phyloP scores from a whole-genome alignment of 1,139 yeast genomes.

The Nakaseomyces uthaithaninus region DNA sequence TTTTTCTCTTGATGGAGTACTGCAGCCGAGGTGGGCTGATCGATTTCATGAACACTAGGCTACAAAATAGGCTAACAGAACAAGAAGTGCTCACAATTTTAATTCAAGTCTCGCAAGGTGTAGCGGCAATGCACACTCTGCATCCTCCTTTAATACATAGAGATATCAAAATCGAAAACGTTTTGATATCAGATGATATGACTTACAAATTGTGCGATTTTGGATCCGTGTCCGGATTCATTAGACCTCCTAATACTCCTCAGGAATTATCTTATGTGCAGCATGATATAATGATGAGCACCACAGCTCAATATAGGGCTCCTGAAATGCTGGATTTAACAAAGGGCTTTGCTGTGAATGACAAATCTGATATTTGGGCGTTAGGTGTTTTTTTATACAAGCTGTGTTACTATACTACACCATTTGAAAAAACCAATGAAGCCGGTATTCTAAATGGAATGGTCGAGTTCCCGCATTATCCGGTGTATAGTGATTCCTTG shows the following conservation, averaged over 20 bases:
- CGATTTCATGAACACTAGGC: constrained; percentile 65
- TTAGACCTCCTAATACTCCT: constrained; percentile 56
- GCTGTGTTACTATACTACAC: constrained; percentile 71
- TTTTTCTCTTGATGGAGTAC: constrained; percentile 66
- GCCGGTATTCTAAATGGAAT: constrained; percentile 62
- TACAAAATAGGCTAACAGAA: constrained; percentile 56
- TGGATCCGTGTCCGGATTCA: constrained; percentile 59
- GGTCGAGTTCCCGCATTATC: constrained; percentile 48
- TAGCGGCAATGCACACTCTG: constrained; percentile 63
- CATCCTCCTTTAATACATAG: constrained; percentile 55
- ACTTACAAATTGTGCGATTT: constrained; percentile 67
- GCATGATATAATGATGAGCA: constrained; percentile 63
- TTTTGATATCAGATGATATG: constrained; percentile 48
- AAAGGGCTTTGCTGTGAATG: constrained; percentile 60
- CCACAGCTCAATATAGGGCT: constrained; percentile 75
- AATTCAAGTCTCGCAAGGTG: constrained; percentile 58
- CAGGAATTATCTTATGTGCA: constrained; percentile 54
- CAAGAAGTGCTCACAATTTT: constrained; percentile 56
- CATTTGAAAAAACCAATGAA: constrained; percentile 69
- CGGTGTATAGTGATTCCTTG: constrained; percentile 42
- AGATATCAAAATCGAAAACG: constrained; percentile 75
- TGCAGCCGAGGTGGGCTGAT: constrained; percentile 65
- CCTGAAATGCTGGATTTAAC: constrained; percentile 78
- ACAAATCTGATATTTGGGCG: constrained; percentile 79
- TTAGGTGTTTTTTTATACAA: constrained; percentile 71